Conservation (phyloP, 345 rosid genomes). For the Gossypium raimondii region DNA sequence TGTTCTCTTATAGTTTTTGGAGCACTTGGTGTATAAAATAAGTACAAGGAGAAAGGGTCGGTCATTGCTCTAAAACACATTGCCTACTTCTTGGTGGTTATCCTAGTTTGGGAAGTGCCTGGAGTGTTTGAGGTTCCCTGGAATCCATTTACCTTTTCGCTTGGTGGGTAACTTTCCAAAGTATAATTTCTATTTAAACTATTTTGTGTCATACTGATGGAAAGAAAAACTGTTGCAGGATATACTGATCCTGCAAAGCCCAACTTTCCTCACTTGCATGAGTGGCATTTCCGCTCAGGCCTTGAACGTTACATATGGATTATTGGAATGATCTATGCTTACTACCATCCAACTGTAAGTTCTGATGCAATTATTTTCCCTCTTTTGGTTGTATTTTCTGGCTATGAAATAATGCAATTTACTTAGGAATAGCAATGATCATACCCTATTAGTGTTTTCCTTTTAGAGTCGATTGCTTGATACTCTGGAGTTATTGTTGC, state of each 20-base stretch:
- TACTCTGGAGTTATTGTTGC: constrained; percentile 17
- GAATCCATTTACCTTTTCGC: constrained; percentile 78
- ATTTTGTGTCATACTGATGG: constrained; percentile 1
- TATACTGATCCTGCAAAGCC: constrained; percentile 91
- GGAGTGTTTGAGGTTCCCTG: constrained; percentile 86
- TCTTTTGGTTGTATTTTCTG: constrained; percentile 6
- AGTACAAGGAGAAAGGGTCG: constrained; percentile 76
- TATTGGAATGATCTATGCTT: constrained; percentile 96
- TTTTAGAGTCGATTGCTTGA: constrained; percentile 7
- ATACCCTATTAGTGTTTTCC: neutral
- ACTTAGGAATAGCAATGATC: constrained; percentile 14
- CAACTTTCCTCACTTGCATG: constrained; percentile 61
- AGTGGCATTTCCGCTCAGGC: constrained; percentile 99
- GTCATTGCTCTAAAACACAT: constrained; percentile 67
- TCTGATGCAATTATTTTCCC: constrained; percentile 12
- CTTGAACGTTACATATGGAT: constrained; percentile 99
- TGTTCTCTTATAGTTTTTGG: constrained; percentile 98
- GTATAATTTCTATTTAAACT: constrained; percentile 18
- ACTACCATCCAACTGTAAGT: constrained; percentile 96
- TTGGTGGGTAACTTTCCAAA: constrained; percentile 53
- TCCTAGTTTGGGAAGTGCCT: constrained; percentile 90
- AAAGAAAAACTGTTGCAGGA: constrained; percentile 47
- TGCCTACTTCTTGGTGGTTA: constrained; percentile 79
- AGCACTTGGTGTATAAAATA: constrained; percentile 84
- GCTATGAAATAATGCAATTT: constrained; percentile 1